Base-by-base conservation (phyloP, 2,329 filamentous ascomycete genomes). In the Microsporum ferrugineum region DNA sequence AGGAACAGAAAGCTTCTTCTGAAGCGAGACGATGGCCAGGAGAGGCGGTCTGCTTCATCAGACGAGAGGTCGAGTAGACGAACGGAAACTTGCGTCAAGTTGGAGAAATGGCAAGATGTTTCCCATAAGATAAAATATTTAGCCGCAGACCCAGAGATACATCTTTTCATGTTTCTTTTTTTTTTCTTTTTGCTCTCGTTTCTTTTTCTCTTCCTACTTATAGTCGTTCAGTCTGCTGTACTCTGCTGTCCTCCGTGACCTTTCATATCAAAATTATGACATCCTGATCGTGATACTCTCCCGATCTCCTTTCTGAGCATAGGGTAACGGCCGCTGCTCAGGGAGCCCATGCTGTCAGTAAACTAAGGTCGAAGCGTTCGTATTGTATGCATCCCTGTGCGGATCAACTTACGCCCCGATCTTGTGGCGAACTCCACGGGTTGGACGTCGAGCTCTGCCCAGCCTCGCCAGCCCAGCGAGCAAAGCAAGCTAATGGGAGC, bases 1-100 rank as follows among this genome's bases (percentile, higher is more conserved):
- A 80, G 82, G 27, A 81, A 83, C 3, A 77, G 81, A 23, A 72
- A 75, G 58, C 68, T 84, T 41, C 78, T 82, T 23, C 17, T 23
- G 17, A 12, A 76, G 72, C 61, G 76, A 78, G 63, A 83, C 83
- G 2, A 80, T 80, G 63, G 8, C 5, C 8, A 1, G 79, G 10
- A 17, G 39, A 41, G 5, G 39, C 10, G 1, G n/a, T 3, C 38
- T 1, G 38, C 38, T 41, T 12, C 38, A 41, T 8, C 38, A 10
- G 38, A 41, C 6, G 38, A 23, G 17, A 23, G 17, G 17, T 23
- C 17, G 17, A 23, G 17, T 23, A 23, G 17, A 23, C 17, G 17
- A 23, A 23, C 17, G 17, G 17, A 23, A 23, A 23, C 17, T 23
- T 23, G 17, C 17, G 17, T 23, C 17, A 23, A 23, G 17, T 23